Conservation (phyloP, 1,284 basidiomycete genomes). For the Stygiomarasmius scandens region DNA sequence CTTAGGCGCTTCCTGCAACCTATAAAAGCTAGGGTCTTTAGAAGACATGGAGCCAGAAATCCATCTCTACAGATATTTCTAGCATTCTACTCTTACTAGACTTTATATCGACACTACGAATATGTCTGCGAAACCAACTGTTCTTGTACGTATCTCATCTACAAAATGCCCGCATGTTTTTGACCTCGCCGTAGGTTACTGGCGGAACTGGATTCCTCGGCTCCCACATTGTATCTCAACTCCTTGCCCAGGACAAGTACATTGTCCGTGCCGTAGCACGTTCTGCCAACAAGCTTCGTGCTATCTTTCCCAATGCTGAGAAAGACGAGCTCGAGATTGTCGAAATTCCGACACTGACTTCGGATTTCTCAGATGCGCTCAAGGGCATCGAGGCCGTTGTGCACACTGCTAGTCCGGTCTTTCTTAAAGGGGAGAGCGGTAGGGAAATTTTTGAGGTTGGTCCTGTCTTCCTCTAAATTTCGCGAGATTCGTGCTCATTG, state of each 20-base stretch:
- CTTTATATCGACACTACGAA: too few relatives aligned
- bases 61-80: too few relatives aligned
- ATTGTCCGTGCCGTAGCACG: slow-evolving; percentile 5
- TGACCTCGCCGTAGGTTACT: too few relatives aligned
- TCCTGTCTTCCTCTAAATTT: background rate
- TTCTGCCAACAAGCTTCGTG: slow-evolving; percentile 3
- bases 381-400: slow-evolving; percentile 23
- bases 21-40: too few relatives aligned
- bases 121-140: too few relatives aligned
- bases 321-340: background rate
- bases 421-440: background rate
- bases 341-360: slow-evolving; percentile 27
- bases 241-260: background rate
- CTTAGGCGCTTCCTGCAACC: too few relatives aligned
- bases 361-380: slow-evolving; percentile 30
- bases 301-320: slow-evolving; percentile 5
- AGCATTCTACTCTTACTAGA: too few relatives aligned
- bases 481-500: too few relatives aligned
- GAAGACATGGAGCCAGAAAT: too few relatives aligned
- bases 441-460: slow-evolving; percentile 8
- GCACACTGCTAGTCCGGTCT: slow-evolving; percentile 6
- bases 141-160: background rate
- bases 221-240: slow-evolving; percentile 1
- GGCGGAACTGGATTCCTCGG: slow-evolving; percentile 5
- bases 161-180: too few relatives aligned